Evolutionary conservation across 2,329 filamentous ascomycete species (phyloP), one percentile per base, ranked within the genome.

Genomic region (Paecilomyces sp.): DNA sequence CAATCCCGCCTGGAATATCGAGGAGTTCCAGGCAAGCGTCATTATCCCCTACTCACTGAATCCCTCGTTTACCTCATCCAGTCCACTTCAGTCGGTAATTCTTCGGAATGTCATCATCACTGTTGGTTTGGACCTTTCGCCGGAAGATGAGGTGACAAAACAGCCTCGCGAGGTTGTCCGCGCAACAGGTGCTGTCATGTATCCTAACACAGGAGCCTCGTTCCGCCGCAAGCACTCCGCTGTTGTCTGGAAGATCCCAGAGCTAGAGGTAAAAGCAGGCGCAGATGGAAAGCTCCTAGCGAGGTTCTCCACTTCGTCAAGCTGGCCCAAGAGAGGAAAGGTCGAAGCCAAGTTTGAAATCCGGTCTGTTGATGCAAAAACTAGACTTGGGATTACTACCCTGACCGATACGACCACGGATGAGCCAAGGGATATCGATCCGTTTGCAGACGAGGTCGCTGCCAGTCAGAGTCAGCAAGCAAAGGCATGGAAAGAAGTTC

Each of bases 301-400:
- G 61, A 85, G 92, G 2, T 89, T 99, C 66, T 79, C 88, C 25
- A 90, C 90, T 0, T 88, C 92, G 34, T 85, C 85, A 25, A 81
- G 85, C 57, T 85, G 85, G 66, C 87, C 90, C 0, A 86, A 85
- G 63, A 85, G 89, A 4, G 91, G 92, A 0, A 86, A 85, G 58
- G 83, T 95, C 8, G 93, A 99, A 72, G 90, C 90, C 0, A 82
- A 88, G 59, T 97, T 92, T 86, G 92, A 96, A 71, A 78, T 88
- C 24, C 72, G 70, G 54, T 82, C 79, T 1, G 79, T 83, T 47
- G 75, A 83, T 33, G 75, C 77, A 0, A 84, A 83, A 0, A 88
- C 85, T 64, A 86, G 86, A 9, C 83, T 97, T 59, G 87, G 85
- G 3, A 79, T 92, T 74, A 72, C 80, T 63, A 64, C 71, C 59